Evolutionary conservation across 371 early-diverging fungal species (phyloP).

Genomic region (Apophysomyces trapeziformis): DNA sequence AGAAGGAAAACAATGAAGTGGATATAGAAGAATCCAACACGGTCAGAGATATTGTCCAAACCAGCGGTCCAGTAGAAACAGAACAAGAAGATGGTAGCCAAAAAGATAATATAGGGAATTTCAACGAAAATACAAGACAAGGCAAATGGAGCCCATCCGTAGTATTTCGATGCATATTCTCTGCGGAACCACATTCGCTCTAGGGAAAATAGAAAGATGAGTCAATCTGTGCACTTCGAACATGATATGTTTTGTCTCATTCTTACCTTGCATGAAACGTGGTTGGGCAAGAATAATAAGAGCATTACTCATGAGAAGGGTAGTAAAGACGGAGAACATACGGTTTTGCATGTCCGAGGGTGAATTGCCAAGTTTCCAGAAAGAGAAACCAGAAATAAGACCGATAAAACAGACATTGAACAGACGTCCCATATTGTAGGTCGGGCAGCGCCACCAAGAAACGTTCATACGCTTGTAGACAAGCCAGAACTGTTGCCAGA

Average conservation of each 20-base stretch:
- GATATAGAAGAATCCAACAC: constrained; percentile 68
- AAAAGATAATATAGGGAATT: constrained; percentile 63
- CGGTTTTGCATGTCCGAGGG: constrained; percentile 71
- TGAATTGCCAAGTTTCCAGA: constrained; percentile 62
- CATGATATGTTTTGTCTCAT: not conserved
- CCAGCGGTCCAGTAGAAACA: constrained; percentile 78
- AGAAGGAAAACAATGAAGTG: constrained; percentile 63
- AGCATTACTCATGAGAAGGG: constrained; percentile 66
- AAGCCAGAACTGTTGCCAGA: constrained; percentile 53
- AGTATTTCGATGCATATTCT: constrained; percentile 74
- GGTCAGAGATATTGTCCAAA: constrained; percentile 51
- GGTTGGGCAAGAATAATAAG: constrained; percentile 77
- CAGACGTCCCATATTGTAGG: constrained; percentile 70
- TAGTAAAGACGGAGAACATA: constrained; percentile 75
- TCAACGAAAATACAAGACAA: constrained; percentile 60
- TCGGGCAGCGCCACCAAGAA: constrained; percentile 69
- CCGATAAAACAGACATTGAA: constrained; percentile 58
- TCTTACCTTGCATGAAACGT: constrained; percentile 59
- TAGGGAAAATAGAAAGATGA: not conserved
- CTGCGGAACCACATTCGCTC: constrained; percentile 75
- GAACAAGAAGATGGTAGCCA: constrained; percentile 63
- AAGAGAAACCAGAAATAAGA: constrained; percentile 78
- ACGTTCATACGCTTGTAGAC: constrained; percentile 69
- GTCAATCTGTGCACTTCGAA: not conserved
- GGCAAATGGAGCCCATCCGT: constrained; percentile 72